Evolutionary conservation across 768 basidiomycete genomes (phyloP).

Genomic region (Suillus bovinus): DNA sequence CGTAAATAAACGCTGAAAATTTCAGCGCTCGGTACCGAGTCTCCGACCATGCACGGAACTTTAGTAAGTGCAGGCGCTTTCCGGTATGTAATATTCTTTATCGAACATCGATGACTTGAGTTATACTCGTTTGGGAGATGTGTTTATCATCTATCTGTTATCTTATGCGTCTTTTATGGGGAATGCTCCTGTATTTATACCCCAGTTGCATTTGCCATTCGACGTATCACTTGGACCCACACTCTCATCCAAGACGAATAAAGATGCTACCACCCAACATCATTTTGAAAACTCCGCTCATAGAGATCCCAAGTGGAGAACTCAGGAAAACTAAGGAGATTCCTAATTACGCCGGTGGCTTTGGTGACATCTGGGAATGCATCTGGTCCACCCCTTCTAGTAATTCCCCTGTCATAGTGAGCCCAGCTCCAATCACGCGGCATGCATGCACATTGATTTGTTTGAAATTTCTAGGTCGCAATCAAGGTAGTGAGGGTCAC

Average conservation of each 20-base stretch:
- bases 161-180: background rate
- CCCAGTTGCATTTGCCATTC: background rate
- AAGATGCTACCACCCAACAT: background rate
- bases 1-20: too few species aligned
- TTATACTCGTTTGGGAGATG: background rate
- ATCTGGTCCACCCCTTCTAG: background rate
- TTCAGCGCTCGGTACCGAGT: too few species aligned
- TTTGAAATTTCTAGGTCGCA: background rate
- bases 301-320: background rate
- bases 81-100: background rate
- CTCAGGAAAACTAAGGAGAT: background rate
- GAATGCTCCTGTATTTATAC: background rate
- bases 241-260: background rate
- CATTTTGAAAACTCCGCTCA: background rate
- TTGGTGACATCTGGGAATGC: conserved; percentile 4
- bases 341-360: background rate
- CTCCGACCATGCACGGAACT: background rate
- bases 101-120: background rate
- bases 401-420: background rate
- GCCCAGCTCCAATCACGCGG: background rate
- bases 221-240: background rate
- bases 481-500: background rate
- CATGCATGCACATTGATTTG: background rate
- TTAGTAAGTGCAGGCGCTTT: background rate
- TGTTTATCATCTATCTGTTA: background rate